Percentiles rank a stretch among this genome's conserved stretches.
Conservation (phyloP, 371 early-diverging fungal genomes). For the Capillidium heterosporum region DNA sequence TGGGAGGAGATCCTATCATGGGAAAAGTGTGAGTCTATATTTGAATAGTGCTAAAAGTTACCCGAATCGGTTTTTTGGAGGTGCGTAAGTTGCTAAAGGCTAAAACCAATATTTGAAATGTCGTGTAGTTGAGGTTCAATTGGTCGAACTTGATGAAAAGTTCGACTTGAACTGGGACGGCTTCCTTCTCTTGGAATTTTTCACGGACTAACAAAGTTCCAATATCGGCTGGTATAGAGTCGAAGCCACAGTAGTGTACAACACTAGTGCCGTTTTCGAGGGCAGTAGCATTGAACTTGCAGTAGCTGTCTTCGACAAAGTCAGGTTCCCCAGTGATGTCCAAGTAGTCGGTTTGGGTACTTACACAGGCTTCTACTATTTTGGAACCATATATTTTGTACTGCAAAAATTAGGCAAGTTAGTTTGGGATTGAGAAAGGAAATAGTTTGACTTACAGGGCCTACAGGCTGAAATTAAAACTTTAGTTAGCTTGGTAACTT, state of each 20-base stretch:
- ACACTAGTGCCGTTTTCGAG: neutral
- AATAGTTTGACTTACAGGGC: conserved; percentile 1
- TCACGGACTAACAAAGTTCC: neutral
- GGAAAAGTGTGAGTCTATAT: neutral
- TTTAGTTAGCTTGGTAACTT: conserved; percentile 13
- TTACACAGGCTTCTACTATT: conserved; percentile 70
- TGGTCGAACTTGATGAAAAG: neutral
- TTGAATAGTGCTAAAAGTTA: neutral
- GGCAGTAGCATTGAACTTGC: neutral
- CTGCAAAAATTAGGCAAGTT: no score
- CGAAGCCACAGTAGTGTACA: conserved; percentile 3
- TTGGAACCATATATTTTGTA: conserved; percentile 61
- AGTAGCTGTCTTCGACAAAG: conserved; percentile 34
- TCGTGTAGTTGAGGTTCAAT: neutral
- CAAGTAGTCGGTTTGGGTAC: conserved; percentile 59
- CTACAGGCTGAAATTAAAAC: conserved; percentile 40
- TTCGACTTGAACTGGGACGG: neutral
- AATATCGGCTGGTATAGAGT: neutral
- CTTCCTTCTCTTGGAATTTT: neutral
- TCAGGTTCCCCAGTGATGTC: conserved; percentile 68
- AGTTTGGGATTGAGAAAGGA: neutral
- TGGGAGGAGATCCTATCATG: no score
- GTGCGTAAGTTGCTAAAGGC: neutral
- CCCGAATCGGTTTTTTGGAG: neutral
- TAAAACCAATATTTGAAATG: neutral